Conservation (phyloP, 805 yeast genomes). For the Saturnispora halmiae region DNA sequence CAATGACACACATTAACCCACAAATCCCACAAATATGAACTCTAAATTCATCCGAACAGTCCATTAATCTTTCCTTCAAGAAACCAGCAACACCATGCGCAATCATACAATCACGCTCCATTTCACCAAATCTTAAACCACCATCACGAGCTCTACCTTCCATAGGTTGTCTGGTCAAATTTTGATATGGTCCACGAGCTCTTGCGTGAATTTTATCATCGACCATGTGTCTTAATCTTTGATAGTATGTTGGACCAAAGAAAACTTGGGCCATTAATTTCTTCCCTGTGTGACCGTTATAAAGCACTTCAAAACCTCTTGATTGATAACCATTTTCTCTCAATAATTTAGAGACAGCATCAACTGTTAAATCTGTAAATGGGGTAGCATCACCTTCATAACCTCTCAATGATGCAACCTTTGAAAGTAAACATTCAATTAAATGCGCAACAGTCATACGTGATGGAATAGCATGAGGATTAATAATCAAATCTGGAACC, state of each 20-base stretch:
- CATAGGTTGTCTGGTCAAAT: conserved; percentile 94
- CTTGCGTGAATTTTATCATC: conserved; percentile 98
- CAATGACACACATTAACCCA: conserved; percentile 96
- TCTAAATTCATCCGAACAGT: conserved; percentile 97
- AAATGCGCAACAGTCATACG: conserved; percentile 99
- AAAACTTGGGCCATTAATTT: conserved; percentile 96
- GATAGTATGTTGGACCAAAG: conserved; percentile 99
- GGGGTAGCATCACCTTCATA: conserved; percentile 99
- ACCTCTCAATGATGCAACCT: conserved; percentile 91
- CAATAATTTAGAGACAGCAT: conserved; percentile 83
- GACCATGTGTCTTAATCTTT: conserved; percentile 97
- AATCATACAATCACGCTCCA: conserved; percentile 99
- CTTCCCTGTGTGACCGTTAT: conserved; percentile 97
- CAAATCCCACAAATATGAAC: conserved; percentile 98
- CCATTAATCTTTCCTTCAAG: conserved; percentile 96
- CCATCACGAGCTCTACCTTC: conserved; percentile 99
- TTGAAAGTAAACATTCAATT: conserved; percentile 93
- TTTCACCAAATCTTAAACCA: conserved; percentile 98
- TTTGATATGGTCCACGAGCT: conserved; percentile 98
- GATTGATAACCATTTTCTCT: conserved; percentile 96
- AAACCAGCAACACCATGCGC: conserved; percentile 99
- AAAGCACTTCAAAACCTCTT: conserved; percentile 98
- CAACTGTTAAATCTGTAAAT: conserved; percentile 96
- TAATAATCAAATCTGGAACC: conserved; percentile 94
- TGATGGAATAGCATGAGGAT: conserved; percentile 99